Evolutionary conservation across 2,329 filamentous ascomycete genomes (phyloP), one percentile per base, ranked within the genome.

Genomic region (Aureobasidium leucospermi): DNA sequence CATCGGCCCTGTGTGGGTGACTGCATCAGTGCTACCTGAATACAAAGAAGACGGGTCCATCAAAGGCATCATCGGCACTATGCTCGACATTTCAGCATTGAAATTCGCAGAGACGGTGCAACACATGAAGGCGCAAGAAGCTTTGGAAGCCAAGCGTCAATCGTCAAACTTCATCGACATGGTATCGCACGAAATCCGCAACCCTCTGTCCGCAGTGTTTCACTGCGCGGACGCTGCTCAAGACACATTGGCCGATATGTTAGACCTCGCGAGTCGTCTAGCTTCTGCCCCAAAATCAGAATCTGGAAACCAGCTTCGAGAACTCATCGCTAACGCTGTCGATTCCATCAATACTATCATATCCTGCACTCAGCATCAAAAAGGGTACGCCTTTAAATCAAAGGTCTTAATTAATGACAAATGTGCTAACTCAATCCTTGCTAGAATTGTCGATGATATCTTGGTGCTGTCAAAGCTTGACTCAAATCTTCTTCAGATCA

Each of bases 341-440:
- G 67, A 71, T 13, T 68, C 71, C 15, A 70, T 71, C 13, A 71
- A 75, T 45, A 76, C 75, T 32, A 77, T 79, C 59, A 70, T 76
- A 34, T 70, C 75, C 38, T 79, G 77, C 63, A 74, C 74, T 74
- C 34, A 76, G 34, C 51, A 79, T 59, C 75, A 78, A 60, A 78
- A 77, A 61, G 29, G 58, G 28, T 51, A 11, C 13, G 47, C 15
- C 15, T 15, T n/a, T 8, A 39, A 5, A 13, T 19, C 9, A 3
- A 23, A 6, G 13, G 10, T 36, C 11, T 10, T 10, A 10, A 4
- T 10, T 16, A 4, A 1, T n/a, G 6, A n/a, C 8, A 8, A 28
- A 6, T n/a, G 6, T 45, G 16, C 58, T 60, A 28, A 60, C 23
- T n/a, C 10, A 39, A 16, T 29, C 2, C 9, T 15, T 4, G 2